Base-by-base conservation (phyloP, 495 filamentous ascomycete genomes). In the Daldinia vernicosa region DNA sequence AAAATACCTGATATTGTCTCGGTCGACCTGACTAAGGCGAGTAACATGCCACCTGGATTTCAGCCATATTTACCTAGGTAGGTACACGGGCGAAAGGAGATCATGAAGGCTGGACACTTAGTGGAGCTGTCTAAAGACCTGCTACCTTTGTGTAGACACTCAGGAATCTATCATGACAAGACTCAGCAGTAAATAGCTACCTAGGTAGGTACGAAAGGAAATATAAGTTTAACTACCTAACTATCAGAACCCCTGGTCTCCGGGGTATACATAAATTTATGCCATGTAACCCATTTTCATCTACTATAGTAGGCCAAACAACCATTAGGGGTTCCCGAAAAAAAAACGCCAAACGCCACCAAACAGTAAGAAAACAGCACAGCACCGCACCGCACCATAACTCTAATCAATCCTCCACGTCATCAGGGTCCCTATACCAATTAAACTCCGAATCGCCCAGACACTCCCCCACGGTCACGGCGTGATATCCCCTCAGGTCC, bases 401-500 rank as follows among this genome's bases (percentile, higher is more conserved):
- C 22, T 6, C 50, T 5, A 8, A 47, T 47, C 43, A 47, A 3
- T 14, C 1, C 24, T 28, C 26, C 26, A 6, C 4, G 0, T n/a
- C 9, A 28, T 52, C 9, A 6, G 72, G 26, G 45, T 59, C 61
- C 28, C 82, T 77, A 57, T 85, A 85, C 84, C 84, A 85, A 59
- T 83, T 81, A 11, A 79, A 81, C 27, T 52, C 28, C 45, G 79
- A 72, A 22, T 79, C 75, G 2, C 70, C 69, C 28, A 85, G 67
- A 61, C 83, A 85, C 63, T 75, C 66, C 22, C 78, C 82, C 32
- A 76, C 75, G 1, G 84, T 81, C 4, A 85, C 83, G 19, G 77
- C 75, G 39, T 71, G 66, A 63, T 78, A 92, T 8, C 87, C 86
- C 22, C 84, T 80, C 7, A 74, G 69, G 15, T 68, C 66, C 45